A percentile compares a stretch with the other conserved stretches of the same genome.
phyloP scores from a whole-genome alignment of 2,329 filamentous ascomycete species.

The Trichoderma sp. region DNA sequence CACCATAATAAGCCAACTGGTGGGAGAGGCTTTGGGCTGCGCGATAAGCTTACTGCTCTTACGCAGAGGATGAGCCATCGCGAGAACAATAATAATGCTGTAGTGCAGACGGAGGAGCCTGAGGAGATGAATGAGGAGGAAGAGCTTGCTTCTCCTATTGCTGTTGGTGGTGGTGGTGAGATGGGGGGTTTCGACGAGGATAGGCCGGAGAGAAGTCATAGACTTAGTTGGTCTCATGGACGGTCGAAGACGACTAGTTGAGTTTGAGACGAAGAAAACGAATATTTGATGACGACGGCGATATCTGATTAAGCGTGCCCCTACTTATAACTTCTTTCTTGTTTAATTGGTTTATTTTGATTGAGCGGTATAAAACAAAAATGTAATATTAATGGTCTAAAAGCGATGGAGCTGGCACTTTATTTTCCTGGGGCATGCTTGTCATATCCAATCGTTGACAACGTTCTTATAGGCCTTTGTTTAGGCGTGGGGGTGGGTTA shows the following conservation, averaged over 20 bases:
- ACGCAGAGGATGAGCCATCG: constrained; percentile 35
- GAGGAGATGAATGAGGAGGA: constrained; percentile 18
- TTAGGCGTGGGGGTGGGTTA: too few species aligned
- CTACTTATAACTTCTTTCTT: neutral
- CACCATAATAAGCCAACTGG: constrained; percentile 32
- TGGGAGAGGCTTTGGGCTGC: constrained; percentile 37
- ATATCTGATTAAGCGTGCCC: neutral
- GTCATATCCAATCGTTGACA: neutral
- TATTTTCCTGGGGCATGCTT: neutral
- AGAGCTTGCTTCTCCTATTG: neutral
- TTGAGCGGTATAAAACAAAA: neutral
- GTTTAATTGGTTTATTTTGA: neutral
- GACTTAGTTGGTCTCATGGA: constrained; percentile 23
- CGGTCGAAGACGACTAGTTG: constrained; percentile 15
- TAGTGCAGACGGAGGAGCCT: constrained; percentile 5
- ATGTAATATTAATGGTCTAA: constrained; percentile 11
- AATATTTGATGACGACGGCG: neutral
- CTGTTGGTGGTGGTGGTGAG: neutral
- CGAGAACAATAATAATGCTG: constrained; percentile 26
- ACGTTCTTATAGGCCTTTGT: too few species aligned
- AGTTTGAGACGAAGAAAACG: neutral
- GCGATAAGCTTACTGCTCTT: constrained; percentile 42
- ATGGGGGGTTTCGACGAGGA: neutral
- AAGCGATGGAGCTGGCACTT: neutral
- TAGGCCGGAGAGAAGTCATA: neutral